A percentile compares a stretch with the other conserved stretches of the same genome.
Conservation (phyloP, 805 yeast genomes). For the Kazachstania africana region DNA sequence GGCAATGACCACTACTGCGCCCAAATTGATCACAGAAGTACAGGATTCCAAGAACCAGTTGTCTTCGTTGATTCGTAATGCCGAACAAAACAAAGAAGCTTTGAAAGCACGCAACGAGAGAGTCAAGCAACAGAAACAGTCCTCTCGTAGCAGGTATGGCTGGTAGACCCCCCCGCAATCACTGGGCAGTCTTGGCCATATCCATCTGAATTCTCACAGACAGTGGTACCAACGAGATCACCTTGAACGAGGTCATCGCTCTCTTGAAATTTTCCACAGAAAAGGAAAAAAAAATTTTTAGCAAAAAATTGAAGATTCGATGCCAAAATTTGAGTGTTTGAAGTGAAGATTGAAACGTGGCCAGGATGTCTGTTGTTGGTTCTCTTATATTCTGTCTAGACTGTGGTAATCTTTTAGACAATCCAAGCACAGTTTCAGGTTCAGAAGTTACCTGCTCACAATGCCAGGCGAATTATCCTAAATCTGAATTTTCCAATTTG, state of each 20-base stretch:
- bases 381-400: slow-evolving; percentile 85
- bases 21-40: slow-evolving; percentile 7
- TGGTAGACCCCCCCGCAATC: slow-evolving; percentile 9
- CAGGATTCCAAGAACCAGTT: slow-evolving; percentile 13
- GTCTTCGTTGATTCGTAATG: slow-evolving; percentile 12
- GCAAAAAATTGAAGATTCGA: neutral
- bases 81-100: slow-evolving; percentile 10
- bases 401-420: slow-evolving; percentile 82
- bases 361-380: slow-evolving; percentile 86
- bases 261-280: too few species aligned
- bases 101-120: slow-evolving; percentile 8
- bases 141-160: slow-evolving; percentile 12
- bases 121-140: slow-evolving; percentile 7
- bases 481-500: slow-evolving; percentile 51
- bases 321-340: too few species aligned
- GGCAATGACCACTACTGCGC: slow-evolving; percentile 1
- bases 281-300: too few species aligned
- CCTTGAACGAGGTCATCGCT: too few species aligned
- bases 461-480: slow-evolving; percentile 30
- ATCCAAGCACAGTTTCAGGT: slow-evolving; percentile 35
- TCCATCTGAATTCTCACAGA: too few species aligned
- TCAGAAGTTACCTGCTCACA: slow-evolving; percentile 45
- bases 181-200: neutral
- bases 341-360: too few species aligned
- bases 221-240: too few species aligned